These are phyloP conservation scores for Lanmaoa pseudosensibilis DNA, from an alignment of 768 basidiomycete genomes.

Conservation along the genomic window DNA sequence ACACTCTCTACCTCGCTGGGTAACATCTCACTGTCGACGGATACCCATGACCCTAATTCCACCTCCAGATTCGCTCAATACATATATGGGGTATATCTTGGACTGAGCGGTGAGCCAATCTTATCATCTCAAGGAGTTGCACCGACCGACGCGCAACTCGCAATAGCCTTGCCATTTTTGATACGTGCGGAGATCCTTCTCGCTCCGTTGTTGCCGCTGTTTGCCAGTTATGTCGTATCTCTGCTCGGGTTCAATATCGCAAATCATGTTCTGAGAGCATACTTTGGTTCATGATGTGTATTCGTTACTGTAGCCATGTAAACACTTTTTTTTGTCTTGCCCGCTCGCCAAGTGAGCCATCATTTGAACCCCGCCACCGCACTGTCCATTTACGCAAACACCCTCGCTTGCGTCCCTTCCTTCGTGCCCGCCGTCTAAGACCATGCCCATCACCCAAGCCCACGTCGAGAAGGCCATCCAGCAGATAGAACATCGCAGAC, in stretches of 20 bases:
- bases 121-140: background rate
- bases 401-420: slow-evolving; percentile 1
- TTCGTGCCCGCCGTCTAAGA: slow-evolving; percentile 13
- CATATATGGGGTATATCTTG: slow-evolving; percentile 87
- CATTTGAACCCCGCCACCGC: slow-evolving; percentile 32
- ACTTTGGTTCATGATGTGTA: slow-evolving; percentile 59
- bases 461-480: slow-evolving; percentile 37
- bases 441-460: slow-evolving; percentile 37
- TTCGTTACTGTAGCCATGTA: slow-evolving; percentile 15
- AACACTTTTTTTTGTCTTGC: slow-evolving; percentile 2
- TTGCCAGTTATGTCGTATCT: slow-evolving; percentile 82
- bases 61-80: slow-evolving; percentile 79
- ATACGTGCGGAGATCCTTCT: slow-evolving; percentile 86
- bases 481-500: slow-evolving; percentile 43
- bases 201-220: slow-evolving; percentile 85
- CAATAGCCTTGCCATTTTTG: slow-evolving; percentile 87
- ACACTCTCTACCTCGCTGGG: slow-evolving; percentile 77
- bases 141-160: slow-evolving; percentile 9
- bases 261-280: slow-evolving; percentile 71
- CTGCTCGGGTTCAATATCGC: slow-evolving; percentile 91
- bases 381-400: slow-evolving; percentile 19
- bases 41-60: slow-evolving; percentile 5
- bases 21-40: slow-evolving; percentile 37
- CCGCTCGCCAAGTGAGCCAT: slow-evolving; percentile 1
- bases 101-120: slow-evolving; percentile 63